Base-by-base conservation (phyloP, 2,329 filamentous ascomycete species). In the Paramyrothecium roridum region DNA sequence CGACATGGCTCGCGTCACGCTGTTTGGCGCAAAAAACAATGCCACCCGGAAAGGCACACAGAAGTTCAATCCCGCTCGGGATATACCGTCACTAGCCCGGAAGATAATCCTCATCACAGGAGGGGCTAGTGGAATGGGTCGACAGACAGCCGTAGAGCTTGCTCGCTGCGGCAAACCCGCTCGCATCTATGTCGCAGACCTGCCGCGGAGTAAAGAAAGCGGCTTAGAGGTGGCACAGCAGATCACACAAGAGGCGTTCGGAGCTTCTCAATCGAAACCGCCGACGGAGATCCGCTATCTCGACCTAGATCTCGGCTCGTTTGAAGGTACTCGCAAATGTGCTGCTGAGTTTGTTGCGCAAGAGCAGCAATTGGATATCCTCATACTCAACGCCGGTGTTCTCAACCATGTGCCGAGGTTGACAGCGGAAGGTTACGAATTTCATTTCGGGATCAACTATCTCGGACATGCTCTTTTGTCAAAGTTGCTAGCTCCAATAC, bases 91-190 rank as follows among this genome's bases (percentile, higher is more conserved):
- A 10, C 80, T 96, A 33, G 87, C 93, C 70, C 89, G 85, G 54
- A 87, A 85, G 67, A 87, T 90, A 16, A 89, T 83, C 48, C 79
- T 96, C 22, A 87, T 96, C n/a, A 96, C 91, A 1, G 91, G 91
- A 52, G 91, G 91, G 68, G 91, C 91, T 43, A 80, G 90, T 70
- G 91, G 91, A 16, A 74, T 96, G 55, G 91, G 91, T 46, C 76
- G 96, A 58, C 52, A 59, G 20, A 50, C 54, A 3, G 50, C 53
- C 19, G 20, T 57, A 3, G 50, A 59, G 16, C 52, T 53, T 12
- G 52, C 52, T 21, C 52, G 52, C 20, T 48, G 56, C 40, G 40
- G 48, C 3, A 30, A 33, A 16, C 57, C 57, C n/a, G 22, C 52
- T 2, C 45, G 51, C 21, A 52, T 59, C 50, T 59, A 53, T 43